Evolutionary conservation across 169 alveolate genomes (phyloP), one percentile per base, ranked within the genome.

Genomic region (Cryptosporidium xiaoi): DNA sequence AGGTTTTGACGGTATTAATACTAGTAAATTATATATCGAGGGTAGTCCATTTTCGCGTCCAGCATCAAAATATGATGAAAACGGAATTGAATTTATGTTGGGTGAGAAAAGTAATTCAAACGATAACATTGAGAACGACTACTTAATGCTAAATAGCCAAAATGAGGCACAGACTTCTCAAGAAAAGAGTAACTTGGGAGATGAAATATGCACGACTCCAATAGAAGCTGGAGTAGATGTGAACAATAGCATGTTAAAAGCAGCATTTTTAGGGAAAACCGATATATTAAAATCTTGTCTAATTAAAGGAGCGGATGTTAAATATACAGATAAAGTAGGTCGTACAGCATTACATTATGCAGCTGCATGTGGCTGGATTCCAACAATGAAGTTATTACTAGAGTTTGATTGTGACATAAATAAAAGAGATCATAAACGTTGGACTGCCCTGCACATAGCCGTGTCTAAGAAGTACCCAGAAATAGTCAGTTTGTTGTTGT

Each of bases 261-360:
- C 95, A 18, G 92, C 96, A 3, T 94, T 93, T 82, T 71, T 92
- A 67, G 96, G 95, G 44, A 93, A 93, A 68, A 65, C 93, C 53
- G 93, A 93, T 5, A 71, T 87, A 15, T 83, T 84, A 18, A 83
- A 90, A 60, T 87, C 90, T 34, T 84, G 93, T 65, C 83, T 91
- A 66, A 91, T 77, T 53, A 82, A 64, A 40, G 90, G 90, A 34
- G 94, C 92, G 16, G 93, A 92, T 53, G 77, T 93, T 46, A 91
- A 87, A 58, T 87, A 92, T 82, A 92, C 91, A 15, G 96, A 94
- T 66, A 92, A 93, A 34, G 93, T 94, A 24, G 96, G 96, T n/a
- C 91, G 96, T 51, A 91, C 93, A 62, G 96, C 96, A 29, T 66
- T 94, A 56, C 96, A 94, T 82, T 94, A 94, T 90, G 96, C 96